Conservation (phyloP, 108 stramenopile genomes). For the Schizochytrium sp. region DNA sequence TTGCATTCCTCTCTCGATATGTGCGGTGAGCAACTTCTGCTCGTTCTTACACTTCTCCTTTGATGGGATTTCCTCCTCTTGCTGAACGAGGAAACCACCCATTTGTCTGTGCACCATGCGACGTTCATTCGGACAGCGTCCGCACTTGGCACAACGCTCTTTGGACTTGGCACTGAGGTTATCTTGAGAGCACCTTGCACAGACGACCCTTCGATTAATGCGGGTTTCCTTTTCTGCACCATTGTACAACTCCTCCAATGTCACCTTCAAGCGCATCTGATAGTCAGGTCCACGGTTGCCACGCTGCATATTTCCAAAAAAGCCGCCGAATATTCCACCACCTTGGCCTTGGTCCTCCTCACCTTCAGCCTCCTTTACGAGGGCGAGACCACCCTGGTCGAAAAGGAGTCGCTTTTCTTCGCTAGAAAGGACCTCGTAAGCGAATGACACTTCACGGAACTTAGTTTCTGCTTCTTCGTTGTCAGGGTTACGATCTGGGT, state of each 20-base stretch:
- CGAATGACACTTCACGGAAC: constrained; percentile 74
- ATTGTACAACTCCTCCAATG: constrained; percentile 67
- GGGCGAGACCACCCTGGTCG: constrained; percentile 75
- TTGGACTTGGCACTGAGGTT: constrained; percentile 51
- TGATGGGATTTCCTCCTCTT: constrained; percentile 66
- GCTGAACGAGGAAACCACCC: constrained; percentile 65
- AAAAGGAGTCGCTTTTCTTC: constrained; percentile 51
- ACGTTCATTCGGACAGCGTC: constrained; percentile 63
- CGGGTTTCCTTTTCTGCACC: constrained; percentile 61
- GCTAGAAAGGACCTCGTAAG: constrained; percentile 76
- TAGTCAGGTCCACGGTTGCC: constrained; percentile 60
- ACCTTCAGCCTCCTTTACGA: constrained; percentile 74
- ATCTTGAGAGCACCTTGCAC: constrained; percentile 52
- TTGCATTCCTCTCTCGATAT: constrained; percentile 64
- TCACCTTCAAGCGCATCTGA: constrained; percentile 55
- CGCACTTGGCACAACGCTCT: constrained; percentile 60
- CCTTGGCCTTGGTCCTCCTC: constrained; percentile 64
- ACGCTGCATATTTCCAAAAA: constrained; percentile 67
- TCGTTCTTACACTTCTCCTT: constrained; percentile 68
- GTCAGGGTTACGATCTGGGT: constrained; percentile 69
- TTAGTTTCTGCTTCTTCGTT: constrained; percentile 70
- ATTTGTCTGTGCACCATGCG: constrained; percentile 64
- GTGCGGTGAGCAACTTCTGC: constrained; percentile 62
- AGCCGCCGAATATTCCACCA: constrained; percentile 67
- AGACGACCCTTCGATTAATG: constrained; percentile 62